These are phyloP conservation scores for Leptographium radiaticola DNA, from an alignment of 2,329 filamentous ascomycete genomes.

Conservation along the genomic window DNA sequence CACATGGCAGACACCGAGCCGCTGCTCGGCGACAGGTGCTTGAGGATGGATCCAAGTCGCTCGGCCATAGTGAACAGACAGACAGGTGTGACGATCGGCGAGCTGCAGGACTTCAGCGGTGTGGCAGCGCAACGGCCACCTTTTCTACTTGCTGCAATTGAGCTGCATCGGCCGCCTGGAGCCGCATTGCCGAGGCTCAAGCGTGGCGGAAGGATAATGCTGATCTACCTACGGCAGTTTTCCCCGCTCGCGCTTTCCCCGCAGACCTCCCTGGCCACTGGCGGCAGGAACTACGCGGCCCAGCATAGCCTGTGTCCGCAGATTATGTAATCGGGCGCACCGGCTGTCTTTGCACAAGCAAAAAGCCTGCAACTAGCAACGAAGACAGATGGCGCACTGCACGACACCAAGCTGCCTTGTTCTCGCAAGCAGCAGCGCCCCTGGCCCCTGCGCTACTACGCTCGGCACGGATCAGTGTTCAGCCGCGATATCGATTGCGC, in stretches of 20 bases:
- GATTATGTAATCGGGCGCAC: too few species aligned
- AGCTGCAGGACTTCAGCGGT: neutral
- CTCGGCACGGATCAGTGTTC: too few species aligned
- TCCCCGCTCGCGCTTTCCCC: neutral
- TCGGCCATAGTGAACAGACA: conserved; percentile 39
- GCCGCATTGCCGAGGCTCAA: conserved; percentile 1
- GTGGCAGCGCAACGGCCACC: neutral
- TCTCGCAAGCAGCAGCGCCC: too few species aligned
- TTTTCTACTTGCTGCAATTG: neutral
- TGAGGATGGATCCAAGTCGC: conserved; percentile 76
- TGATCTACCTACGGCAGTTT: neutral
- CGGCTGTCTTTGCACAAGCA: too few species aligned
- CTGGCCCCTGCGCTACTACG: too few species aligned
- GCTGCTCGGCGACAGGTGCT: conserved; percentile 66
- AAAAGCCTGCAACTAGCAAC: too few species aligned
- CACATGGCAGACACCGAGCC: conserved; percentile 62
- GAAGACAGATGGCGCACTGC: too few species aligned
- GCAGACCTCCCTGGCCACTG: neutral
- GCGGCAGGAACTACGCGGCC: neutral
- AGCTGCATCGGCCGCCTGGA: neutral
- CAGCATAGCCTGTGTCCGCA: neutral
- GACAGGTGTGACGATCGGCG: neutral
- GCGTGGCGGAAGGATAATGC: neutral
- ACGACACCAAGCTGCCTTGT: too few species aligned
- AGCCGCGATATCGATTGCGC: too few species aligned